Percentiles rank a stretch among this genome's conserved stretches.
These are phyloP conservation scores for Torulaspora maleeae DNA, from an alignment of 805 yeast genomes.

Conservation along the genomic window DNA sequence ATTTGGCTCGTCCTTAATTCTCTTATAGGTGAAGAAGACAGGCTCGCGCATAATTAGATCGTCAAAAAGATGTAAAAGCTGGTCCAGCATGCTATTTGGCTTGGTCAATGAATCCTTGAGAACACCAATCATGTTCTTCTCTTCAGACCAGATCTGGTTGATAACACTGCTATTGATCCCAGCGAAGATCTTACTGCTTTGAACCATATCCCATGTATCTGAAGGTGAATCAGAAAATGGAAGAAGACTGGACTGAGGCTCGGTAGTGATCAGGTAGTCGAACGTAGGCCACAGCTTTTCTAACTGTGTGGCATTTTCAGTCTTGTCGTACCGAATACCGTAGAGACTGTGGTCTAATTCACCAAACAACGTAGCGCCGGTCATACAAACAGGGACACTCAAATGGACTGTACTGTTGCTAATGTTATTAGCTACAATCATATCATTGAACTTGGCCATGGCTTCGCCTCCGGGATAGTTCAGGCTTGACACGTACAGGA, in stretches of 20 bases:
- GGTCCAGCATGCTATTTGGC: constrained; percentile 6
- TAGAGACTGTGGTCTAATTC: constrained; percentile 43
- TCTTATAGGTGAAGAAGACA: constrained; percentile 31
- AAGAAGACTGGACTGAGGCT: constrained; percentile 10
- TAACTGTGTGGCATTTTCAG: constrained; percentile 50
- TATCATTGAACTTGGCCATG: constrained; percentile 47
- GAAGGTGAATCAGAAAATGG: constrained; percentile 25
- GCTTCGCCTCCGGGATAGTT: constrained; percentile 93
- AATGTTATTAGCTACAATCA: constrained; percentile 31
- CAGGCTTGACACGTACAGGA: constrained; percentile 58
- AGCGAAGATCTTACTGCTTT: constrained; percentile 38
- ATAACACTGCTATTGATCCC: constrained; percentile 38
- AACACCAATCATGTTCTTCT: constrained; percentile 17
- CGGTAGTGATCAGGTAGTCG: constrained; percentile 46
- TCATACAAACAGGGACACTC: constrained; percentile 80
- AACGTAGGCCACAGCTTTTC: constrained; percentile 43
- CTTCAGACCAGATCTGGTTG: constrained; percentile 14
- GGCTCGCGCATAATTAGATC: constrained; percentile 25
- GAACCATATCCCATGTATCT: constrained; percentile 43
- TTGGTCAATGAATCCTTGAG: constrained; percentile 13
- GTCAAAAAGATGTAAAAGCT: constrained; percentile 17
- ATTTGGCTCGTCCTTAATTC: constrained; percentile 2
- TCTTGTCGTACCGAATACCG: constrained; percentile 60
- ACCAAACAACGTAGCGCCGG: constrained; percentile 76
- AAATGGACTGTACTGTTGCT: constrained; percentile 51